Base-by-base conservation (phyloP, 257 asterid species). In the Voacanga thouarsii region DNA sequence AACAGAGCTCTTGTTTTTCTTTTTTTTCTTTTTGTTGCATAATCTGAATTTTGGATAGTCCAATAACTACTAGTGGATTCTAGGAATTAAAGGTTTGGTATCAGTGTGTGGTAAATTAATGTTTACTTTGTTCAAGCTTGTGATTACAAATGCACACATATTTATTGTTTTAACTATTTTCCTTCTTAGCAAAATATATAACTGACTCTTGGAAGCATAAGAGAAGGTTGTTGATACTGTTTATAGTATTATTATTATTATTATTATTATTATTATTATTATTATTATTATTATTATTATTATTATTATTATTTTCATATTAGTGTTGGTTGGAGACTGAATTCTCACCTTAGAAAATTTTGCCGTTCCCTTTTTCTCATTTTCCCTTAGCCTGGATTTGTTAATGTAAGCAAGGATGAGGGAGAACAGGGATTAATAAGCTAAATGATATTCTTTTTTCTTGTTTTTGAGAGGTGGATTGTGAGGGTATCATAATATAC, bases 151-250 rank as follows among this genome's bases (percentile, higher is more conserved):
- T 12, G 30, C 65, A 4, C 16, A 50, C 23, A 4, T 14, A 24
- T 53, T 51, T 10, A n/a, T 49, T 47, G 10, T 28, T 14, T 21
- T 59, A 26, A 6, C n/a, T n/a, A n/a, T n/a, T n/a, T 51, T 73
- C 77, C 26, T 1, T 75, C 19, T 23, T n/a, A 23, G 65, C 30
- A 57, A 23, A 33, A 65, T 24, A 4, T 33, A 65, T 55, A 55
- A 55, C 47, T 33, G 4, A 65, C 26, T 64, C 45, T 28, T 68
- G 43, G 43, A 72, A 72, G 37, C 49, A 72, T 8, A 37, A 21
- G 47, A 44, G 79, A 61, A 63, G 14, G 49, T 57, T 26, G 70
- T 44, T 39, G 50, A 43, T 78, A 19, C 71, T 67, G 68, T 43
- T 51, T 41, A 66, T n/a, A 66, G 8, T 15, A 10, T 28, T 72